Conservation (phyloP, 805 yeast genomes). For the Candida jianshihensis region DNA sequence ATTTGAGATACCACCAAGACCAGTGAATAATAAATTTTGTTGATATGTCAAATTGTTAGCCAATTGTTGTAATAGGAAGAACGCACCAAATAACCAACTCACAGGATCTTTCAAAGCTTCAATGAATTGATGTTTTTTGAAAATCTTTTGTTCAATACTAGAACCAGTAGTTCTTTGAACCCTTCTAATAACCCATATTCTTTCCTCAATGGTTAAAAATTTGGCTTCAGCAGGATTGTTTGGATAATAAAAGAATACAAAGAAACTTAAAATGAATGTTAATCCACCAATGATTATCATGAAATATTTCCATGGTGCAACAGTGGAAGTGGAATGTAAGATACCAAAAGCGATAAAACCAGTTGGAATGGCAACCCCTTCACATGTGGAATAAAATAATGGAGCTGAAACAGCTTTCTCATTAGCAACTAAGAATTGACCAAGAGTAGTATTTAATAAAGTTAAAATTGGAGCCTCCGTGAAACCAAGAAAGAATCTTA, state of each 20-base stretch:
- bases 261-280: slow-evolving; percentile 34
- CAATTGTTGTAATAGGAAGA: slow-evolving; percentile 38
- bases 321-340: slow-evolving; percentile 20
- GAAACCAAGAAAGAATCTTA: slow-evolving; percentile 47
- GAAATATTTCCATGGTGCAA: slow-evolving; percentile 46
- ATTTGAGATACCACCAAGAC: slow-evolving; percentile 37
- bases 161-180: slow-evolving; percentile 33
- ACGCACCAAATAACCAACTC: slow-evolving; percentile 35
- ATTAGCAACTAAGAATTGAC: slow-evolving; percentile 40
- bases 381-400: slow-evolving; percentile 43
- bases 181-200: slow-evolving; percentile 34
- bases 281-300: slow-evolving; percentile 51
- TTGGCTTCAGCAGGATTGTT: slow-evolving; percentile 47
- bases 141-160: slow-evolving; percentile 37
- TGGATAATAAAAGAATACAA: slow-evolving; percentile 40
- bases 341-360: slow-evolving; percentile 42
- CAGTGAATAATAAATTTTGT: slow-evolving; percentile 39
- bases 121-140: slow-evolving; percentile 42
- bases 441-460: slow-evolving; percentile 38
- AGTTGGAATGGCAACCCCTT: slow-evolving; percentile 45
- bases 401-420: slow-evolving; percentile 49
- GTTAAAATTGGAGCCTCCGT: slow-evolving; percentile 40
- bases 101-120: slow-evolving; percentile 47
- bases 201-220: slow-evolving; percentile 42
- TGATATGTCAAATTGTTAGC: slow-evolving; percentile 50